Base-by-base conservation (phyloP, 345 rosid genomes). In the Erodium maritimum region DNA sequence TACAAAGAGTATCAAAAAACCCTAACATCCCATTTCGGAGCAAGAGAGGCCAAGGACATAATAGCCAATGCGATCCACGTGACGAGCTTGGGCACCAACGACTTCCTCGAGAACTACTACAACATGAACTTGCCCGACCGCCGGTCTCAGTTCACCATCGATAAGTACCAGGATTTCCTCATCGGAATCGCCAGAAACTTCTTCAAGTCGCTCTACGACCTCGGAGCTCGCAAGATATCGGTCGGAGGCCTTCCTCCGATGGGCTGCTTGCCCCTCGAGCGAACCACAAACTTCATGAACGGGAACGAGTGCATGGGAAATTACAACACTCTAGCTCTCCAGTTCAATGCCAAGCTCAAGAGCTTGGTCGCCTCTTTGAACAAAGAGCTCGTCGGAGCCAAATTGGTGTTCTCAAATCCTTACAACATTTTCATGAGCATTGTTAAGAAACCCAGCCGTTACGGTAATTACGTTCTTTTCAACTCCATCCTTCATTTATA, bases 231-330 rank as follows among this genome's bases (percentile, higher is more conserved):
- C 57, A 85, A 82, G 61, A 23, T 85, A 21, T 75, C 88, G 29
- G 21, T 82, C n/a, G 74, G 79, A 1, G 88, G 88, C 12, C 33
- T 82, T 5, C 81, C 81, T 34, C 91, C 91, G 7, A 82, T 85
- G 91, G 91, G 88, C 19, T 85, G 91, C 57, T 58, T 85, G 79
- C 91, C 88, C 14, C 21, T 85, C 24, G 86, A 85, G 70, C 73
- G 86, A 53, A 54, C 77, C 23, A 68, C 74, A 17, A 82, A 85
- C 50, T 10, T 82, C 54, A 5, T 78, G 52, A 59, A 61, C 12
- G 48, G 25, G 2, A 8, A 67, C 17, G 69, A 52, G 4, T 85
- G 91, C 51, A 56, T 65, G 2, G 56, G 61, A 5, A 64, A 68
- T n/a, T 85, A 77, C 69, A 82, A 82, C 67, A 55, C 19, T 2